Percentiles rank a stretch among this genome's conserved stretches.
Conservation (phyloP, 2,329 filamentous ascomycete species). For the Colletotrichum tropicicola region DNA sequence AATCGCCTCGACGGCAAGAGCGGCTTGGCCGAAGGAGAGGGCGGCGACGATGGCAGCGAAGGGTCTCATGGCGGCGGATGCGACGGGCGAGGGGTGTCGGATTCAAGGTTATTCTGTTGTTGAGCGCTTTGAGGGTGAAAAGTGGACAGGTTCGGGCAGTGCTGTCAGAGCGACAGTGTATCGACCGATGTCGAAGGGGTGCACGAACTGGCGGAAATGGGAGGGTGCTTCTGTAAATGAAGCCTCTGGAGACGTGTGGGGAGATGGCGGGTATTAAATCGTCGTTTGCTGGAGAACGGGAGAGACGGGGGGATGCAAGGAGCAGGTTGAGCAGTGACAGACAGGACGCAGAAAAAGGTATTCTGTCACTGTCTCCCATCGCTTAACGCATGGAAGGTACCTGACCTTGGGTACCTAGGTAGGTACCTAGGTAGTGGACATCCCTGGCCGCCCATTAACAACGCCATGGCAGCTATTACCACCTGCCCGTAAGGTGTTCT, state of each 20-base stretch:
- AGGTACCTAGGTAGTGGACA: neutral
- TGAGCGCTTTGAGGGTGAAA: neutral
- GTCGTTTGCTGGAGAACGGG: conserved; percentile 23
- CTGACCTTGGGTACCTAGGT: neutral
- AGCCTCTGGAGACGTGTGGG: neutral
- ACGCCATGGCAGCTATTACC: neutral
- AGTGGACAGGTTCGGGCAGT: neutral
- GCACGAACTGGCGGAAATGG: conserved; percentile 1
- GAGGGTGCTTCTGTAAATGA: neutral
- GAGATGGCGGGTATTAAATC: conserved; percentile 24
- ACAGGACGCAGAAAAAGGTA: neutral
- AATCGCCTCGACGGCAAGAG: conserved; percentile 70
- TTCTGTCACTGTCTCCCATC: neutral
- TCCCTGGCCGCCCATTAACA: too few species aligned
- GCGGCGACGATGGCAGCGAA: conserved; percentile 60
- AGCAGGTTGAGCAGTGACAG: conserved; percentile 9
- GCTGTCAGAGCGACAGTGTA: conserved; percentile 2
- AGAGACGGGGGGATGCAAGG: conserved; percentile 16
- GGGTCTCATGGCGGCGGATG: conserved; percentile 68
- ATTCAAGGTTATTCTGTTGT: neutral
- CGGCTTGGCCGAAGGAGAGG: conserved; percentile 66
- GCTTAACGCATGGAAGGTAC: neutral
- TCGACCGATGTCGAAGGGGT: neutral
- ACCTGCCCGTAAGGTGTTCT: conserved; percentile 8
- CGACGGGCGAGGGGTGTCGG: neutral